Conservation (phyloP, 202 grass and related monocot species). For the Brachypodium distachyon region DNA sequence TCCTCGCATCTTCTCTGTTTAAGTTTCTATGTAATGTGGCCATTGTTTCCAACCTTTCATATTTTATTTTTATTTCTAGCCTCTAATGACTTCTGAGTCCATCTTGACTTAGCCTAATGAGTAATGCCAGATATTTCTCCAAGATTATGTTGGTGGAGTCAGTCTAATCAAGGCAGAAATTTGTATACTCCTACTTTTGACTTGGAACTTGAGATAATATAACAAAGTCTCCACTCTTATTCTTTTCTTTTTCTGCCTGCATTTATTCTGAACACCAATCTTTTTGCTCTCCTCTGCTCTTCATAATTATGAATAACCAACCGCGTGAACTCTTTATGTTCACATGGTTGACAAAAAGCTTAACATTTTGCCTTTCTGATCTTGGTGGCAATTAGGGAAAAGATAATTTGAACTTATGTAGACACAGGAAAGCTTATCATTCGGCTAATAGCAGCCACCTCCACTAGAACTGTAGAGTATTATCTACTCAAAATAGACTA, state of each 20-base stretch:
- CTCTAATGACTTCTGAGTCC: background rate
- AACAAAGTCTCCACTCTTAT: background rate
- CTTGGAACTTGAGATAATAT: background rate
- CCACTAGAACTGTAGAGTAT: background rate
- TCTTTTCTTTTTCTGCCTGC: background rate
- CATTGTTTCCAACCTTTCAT: background rate
- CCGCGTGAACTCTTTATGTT: background rate
- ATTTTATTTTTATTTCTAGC: background rate
- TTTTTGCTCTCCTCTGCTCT: background rate
- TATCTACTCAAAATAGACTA: slow-evolving; percentile 19
- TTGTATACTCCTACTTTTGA: slow-evolving; percentile 9
- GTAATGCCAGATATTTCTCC: background rate
- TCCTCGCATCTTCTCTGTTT: background rate
- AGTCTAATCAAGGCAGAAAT: slow-evolving; percentile 12
- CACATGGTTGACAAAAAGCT: slow-evolving; percentile 6
- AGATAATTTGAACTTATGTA: background rate
- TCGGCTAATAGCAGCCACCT: slow-evolving; percentile 25
- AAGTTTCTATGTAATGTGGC: background rate
- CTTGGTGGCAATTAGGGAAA: background rate
- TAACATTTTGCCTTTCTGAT: background rate
- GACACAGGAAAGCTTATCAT: slow-evolving; percentile 21
- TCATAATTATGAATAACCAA: background rate
- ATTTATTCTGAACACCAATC: background rate
- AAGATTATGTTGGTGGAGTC: slow-evolving; percentile 15
- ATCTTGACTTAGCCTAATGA: background rate